Evolutionary conservation across 139 green algal species (phyloP).

Genomic region (Asterochloris erici): DNA sequence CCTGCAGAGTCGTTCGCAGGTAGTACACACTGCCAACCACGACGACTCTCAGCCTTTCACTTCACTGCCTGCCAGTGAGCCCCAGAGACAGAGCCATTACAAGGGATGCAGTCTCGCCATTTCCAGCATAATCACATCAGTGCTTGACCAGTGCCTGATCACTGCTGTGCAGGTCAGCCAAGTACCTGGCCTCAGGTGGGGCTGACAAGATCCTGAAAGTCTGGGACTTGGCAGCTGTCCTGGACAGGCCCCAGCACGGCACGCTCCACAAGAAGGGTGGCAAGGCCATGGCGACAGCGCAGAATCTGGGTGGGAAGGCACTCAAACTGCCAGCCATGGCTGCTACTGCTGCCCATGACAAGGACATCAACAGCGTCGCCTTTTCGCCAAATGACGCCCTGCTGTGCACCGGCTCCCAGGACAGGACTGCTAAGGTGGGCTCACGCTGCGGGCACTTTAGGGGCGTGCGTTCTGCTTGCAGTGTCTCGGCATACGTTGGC

Average conservation of each 20-base stretch:
- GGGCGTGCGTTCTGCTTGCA: neutral
- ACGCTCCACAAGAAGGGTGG: neutral
- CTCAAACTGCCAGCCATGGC: constrained; percentile 49
- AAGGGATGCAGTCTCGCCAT: too few relatives aligned
- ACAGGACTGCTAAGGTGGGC: constrained; percentile 74
- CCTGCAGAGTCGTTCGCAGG: too few relatives aligned
- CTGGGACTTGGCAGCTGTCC: constrained; percentile 18
- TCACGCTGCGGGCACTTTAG: neutral
- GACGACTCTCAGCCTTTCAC: too few relatives aligned
- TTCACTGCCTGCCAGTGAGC: too few relatives aligned
- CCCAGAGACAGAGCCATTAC: too few relatives aligned
- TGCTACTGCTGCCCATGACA: constrained; percentile 91
- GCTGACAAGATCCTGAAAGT: constrained; percentile 84
- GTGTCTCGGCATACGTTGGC: neutral
- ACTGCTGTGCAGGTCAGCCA: constrained; percentile 6
- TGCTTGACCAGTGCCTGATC: too few relatives aligned
- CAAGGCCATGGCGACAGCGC: neutral
- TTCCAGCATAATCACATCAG: too few relatives aligned
- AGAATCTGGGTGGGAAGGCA: neutral
- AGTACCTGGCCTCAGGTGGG: constrained; percentile 71
- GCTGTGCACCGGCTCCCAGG: constrained; percentile 74
- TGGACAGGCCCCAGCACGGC: neutral
- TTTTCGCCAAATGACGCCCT: constrained; percentile 64
- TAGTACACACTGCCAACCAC: too few relatives aligned
- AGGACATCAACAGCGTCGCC: constrained; percentile 94